These are phyloP conservation scores for Lactarius hengduanensis DNA, from an alignment of 768 basidiomycete species.

Conservation along the genomic window DNA sequence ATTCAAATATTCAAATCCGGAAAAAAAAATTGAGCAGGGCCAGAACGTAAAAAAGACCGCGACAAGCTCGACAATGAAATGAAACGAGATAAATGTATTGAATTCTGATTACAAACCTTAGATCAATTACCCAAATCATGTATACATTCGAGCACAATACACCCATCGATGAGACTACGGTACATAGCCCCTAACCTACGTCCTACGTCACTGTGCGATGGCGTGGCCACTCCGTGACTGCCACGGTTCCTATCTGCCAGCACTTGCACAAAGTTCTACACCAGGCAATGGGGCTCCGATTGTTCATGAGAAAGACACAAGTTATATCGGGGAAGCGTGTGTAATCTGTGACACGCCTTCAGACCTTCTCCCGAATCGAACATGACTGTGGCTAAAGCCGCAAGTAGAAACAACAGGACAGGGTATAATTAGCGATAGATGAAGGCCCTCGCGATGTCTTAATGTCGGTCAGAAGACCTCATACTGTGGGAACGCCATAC, in stretches of 20 bases:
- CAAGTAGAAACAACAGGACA: not conserved
- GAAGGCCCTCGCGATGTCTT: not conserved
- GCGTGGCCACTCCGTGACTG: not conserved
- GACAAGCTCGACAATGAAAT: not conserved
- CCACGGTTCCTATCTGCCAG: not conserved
- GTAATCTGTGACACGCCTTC: not conserved
- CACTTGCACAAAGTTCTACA: not conserved
- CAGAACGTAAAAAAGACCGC: slow-evolving; percentile 4
- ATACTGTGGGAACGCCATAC: not conserved
- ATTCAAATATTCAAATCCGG: not conserved
- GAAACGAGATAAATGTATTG: not conserved
- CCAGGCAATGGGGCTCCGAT: not conserved
- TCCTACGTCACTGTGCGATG: not conserved
- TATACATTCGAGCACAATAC: not conserved
- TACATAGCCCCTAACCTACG: not conserved
- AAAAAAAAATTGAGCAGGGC: not conserved
- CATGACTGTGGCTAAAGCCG: not conserved
- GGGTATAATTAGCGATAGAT: not conserved
- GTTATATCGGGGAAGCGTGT: slow-evolving; percentile 1
- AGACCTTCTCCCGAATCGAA: not conserved
- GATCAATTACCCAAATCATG: not conserved
- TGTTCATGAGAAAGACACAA: not conserved
- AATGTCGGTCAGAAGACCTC: not conserved
- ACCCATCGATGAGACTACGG: not conserved
- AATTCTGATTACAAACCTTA: not conserved